Base-by-base conservation (phyloP, 139 green algal genomes). In the Nannochloris sp. region DNA sequence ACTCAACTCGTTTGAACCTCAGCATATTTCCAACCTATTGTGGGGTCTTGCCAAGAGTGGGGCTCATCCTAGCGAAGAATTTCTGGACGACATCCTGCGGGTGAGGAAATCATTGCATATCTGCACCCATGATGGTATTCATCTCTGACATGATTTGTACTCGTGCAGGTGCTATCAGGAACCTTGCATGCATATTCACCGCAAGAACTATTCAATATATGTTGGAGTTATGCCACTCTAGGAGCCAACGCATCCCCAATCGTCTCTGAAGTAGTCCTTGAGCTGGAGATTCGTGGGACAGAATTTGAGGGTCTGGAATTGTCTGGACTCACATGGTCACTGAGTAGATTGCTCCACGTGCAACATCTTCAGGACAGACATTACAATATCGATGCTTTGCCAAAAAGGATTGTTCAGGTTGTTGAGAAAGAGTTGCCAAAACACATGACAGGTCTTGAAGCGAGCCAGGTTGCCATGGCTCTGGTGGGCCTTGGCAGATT, bases 1-100 rank as follows among this genome's bases (percentile, higher is more conserved):
- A 6, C 26, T 66, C 12, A 26, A 66, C 51, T 30, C 20, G 5
- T 70, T 67, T 49, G 14, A 36, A 23, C 25, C 60, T 14, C 71
- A 78, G 60, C 44, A 78, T 37, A 11, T 78, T 20, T 20, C 66
- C 9, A 75, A 76, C 48, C 49, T 76, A 40, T 37, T 65, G 29
- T 78, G 71, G 71, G 71, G 67, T 29, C 23, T 75, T 23, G 49
- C 28, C 48, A 49, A 58, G n/a, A 16, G 31, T 28, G 71, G 68
- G 25, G 59, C 65, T 20, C 6, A 20, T 29, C 66, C 71, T 20
- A 12, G 37, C 3, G 4, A 37, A 23, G 9, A 36, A 10, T 71
- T 74, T 57, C 37, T 75, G 33, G n/a, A 59, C 3, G 12, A 45
- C 4, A 12, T 64, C 9, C 17, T 23, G 6, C 16, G 9, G 46